A percentile compares a stretch with the other conserved stretches of the same genome.
These are phyloP conservation scores for Durio zibethinus DNA, from an alignment of 345 rosid genomes.

Conservation along the genomic window DNA sequence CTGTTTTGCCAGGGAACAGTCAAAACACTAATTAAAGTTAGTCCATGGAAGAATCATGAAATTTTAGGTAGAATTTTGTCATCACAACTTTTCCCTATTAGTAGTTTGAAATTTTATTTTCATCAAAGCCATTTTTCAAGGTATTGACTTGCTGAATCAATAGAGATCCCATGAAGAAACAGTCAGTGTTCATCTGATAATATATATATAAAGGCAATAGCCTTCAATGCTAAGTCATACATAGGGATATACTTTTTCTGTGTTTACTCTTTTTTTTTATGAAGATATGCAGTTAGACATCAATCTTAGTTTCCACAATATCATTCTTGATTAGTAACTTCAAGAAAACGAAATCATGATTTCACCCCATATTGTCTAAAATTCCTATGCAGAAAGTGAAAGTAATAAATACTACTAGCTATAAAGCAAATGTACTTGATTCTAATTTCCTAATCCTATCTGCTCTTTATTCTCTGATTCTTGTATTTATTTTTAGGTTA, in stretches of 20 bases:
- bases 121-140: neutral
- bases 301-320: neutral
- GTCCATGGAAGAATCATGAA: neutral
- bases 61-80: neutral
- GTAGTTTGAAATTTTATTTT: neutral
- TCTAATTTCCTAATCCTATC: neutral
- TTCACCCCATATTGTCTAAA: neutral
- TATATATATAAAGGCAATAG: neutral
- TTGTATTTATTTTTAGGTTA: neutral
- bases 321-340: neutral
- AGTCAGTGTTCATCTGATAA: neutral
- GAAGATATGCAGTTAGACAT: neutral
- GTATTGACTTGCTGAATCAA: neutral
- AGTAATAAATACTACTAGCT: neutral
- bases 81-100: neutral
- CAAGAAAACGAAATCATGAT: conserved; percentile 1
- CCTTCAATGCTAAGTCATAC: neutral
- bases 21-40: too few species aligned
- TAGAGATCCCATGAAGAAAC: neutral
- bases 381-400: neutral
- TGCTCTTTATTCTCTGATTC: neutral
- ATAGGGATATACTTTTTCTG: neutral
- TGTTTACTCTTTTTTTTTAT: neutral
- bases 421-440: neutral
- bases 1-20: neutral